Conservation (phyloP, 2,329 filamentous ascomycete species). For the Colletotrichum eremochloae region DNA sequence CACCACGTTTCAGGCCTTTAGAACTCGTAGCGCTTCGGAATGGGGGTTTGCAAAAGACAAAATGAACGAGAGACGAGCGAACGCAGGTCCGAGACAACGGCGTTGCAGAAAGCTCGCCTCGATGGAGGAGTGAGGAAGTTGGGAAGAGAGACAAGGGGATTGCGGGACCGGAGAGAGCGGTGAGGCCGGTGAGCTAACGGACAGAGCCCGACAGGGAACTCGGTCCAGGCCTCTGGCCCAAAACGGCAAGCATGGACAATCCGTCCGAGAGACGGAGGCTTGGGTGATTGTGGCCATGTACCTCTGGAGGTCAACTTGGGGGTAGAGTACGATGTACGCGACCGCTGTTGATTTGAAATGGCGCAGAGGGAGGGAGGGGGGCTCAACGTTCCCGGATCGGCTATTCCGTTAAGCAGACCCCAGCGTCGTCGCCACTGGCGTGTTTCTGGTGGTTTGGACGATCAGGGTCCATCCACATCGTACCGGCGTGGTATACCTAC, state of each 20-base stretch:
- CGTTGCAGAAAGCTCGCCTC: neutral
- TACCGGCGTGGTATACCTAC: neutral
- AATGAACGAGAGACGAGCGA: neutral
- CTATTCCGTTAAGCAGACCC: slow-evolving; percentile 15
- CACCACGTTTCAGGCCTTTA: neutral
- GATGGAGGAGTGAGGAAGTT: neutral
- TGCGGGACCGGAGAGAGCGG: slow-evolving; percentile 28
- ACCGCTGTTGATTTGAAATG: slow-evolving; percentile 1
- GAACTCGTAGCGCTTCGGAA: neutral
- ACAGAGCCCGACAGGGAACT: slow-evolving; percentile 17
- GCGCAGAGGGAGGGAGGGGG: no score
- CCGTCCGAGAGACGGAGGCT: neutral
- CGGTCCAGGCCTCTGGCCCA: slow-evolving; percentile 22
- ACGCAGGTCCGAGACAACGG: neutral
- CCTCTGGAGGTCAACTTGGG: neutral
- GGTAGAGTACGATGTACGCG: neutral
- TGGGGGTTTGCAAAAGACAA: no score
- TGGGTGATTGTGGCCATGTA: neutral
- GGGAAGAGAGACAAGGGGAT: neutral
- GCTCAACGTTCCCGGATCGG: slow-evolving; percentile 14
- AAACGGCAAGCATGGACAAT: slow-evolving; percentile 11
- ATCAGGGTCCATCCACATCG: slow-evolving; percentile 43
- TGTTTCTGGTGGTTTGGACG: slow-evolving; percentile 32
- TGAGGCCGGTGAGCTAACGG: slow-evolving; percentile 35
- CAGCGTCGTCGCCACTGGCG: slow-evolving; percentile 32